These are phyloP conservation scores for Durotheca rogersii DNA, from an alignment of 495 filamentous ascomycete genomes.

Conservation along the genomic window DNA sequence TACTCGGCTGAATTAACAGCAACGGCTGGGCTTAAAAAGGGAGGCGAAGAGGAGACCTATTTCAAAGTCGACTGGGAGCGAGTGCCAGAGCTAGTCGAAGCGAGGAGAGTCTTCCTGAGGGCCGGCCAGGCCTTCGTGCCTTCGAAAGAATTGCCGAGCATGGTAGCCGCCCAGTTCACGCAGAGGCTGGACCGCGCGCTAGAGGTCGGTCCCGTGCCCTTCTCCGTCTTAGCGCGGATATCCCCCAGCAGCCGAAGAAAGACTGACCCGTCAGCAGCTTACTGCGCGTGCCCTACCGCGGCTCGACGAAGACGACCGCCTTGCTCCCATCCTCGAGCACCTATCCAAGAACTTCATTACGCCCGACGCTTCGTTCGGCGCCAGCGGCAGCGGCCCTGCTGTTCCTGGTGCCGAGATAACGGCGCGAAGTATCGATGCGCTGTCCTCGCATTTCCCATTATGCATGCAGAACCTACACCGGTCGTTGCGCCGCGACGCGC, in stretches of 20 bases:
- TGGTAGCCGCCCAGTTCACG: conserved; percentile 87
- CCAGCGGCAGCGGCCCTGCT: conserved; percentile 52
- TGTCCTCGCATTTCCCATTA: conserved; percentile 84
- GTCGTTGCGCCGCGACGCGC: conserved; percentile 75
- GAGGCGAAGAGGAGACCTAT: conserved; percentile 71
- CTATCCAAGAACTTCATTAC: conserved; percentile 89
- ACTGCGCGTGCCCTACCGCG: conserved; percentile 87
- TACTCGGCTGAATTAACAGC: conserved; percentile 48
- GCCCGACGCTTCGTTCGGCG: conserved; percentile 74
- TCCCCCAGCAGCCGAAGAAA: no score
- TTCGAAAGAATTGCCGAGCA: conserved; percentile 75
- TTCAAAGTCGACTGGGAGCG: conserved; percentile 95
- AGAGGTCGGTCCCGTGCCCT: conserved; percentile 68
- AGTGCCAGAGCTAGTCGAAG: conserved; percentile 87
- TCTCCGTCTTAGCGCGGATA: no score
- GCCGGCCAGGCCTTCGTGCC: conserved; percentile 91
- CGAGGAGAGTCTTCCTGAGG: conserved; percentile 70
- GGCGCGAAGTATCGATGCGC: conserved; percentile 75
- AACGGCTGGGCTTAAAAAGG: conserved; percentile 40
- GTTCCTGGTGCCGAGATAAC: conserved; percentile 69
- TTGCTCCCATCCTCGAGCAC: conserved; percentile 90
- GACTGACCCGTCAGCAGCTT: conserved; percentile 52
- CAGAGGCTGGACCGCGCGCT: conserved; percentile 72
- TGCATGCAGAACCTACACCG: conserved; percentile 93
- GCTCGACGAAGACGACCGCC: conserved; percentile 93